Conservation (phyloP, 2,329 filamentous ascomycete species). For the Cytospora paraplurivora region DNA sequence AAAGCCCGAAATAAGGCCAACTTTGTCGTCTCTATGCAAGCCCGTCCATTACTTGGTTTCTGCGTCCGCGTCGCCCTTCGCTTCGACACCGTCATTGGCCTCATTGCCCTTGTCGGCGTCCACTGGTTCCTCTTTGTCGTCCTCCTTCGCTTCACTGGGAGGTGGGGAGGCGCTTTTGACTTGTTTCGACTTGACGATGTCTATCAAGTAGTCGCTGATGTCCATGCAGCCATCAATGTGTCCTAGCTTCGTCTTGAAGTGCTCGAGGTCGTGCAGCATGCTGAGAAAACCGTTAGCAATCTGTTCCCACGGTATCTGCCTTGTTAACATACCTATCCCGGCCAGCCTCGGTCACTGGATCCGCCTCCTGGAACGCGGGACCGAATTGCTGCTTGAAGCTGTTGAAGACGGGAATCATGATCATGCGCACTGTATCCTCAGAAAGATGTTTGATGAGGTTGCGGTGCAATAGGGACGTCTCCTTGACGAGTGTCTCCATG, state of each 20-base stretch:
- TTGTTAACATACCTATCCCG: conserved; percentile 65
- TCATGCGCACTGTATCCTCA: conserved; percentile 74
- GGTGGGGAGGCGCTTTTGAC: conserved; percentile 37
- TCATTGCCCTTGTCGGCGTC: conserved; percentile 14
- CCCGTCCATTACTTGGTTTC: conserved; percentile 1
- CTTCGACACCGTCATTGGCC: conserved; percentile 1
- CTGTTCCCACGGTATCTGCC: neutral
- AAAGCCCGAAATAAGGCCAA: neutral
- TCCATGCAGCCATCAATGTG: conserved; percentile 81
- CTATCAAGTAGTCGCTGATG: conserved; percentile 68
- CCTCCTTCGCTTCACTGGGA: conserved; percentile 26
- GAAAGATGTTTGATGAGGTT: conserved; percentile 81
- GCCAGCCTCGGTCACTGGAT: conserved; percentile 66
- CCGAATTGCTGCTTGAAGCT: conserved; percentile 82
- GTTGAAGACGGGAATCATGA: conserved; percentile 83
- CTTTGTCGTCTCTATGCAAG: neutral
- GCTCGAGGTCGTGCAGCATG: conserved; percentile 75
- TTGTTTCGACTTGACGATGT: conserved; percentile 64
- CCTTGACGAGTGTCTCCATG: conserved; percentile 85
- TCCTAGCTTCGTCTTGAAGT: conserved; percentile 69
- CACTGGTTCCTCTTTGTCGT: conserved; percentile 30
- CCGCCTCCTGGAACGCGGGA: conserved; percentile 66
- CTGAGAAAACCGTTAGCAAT: conserved; percentile 45
- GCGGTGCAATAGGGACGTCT: conserved; percentile 81
- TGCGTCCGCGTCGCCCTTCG: conserved; percentile 12